These are phyloP conservation scores for Crucibulum parvulum DNA, from an alignment of 1,284 basidiomycete species.

Conservation along the genomic window DNA sequence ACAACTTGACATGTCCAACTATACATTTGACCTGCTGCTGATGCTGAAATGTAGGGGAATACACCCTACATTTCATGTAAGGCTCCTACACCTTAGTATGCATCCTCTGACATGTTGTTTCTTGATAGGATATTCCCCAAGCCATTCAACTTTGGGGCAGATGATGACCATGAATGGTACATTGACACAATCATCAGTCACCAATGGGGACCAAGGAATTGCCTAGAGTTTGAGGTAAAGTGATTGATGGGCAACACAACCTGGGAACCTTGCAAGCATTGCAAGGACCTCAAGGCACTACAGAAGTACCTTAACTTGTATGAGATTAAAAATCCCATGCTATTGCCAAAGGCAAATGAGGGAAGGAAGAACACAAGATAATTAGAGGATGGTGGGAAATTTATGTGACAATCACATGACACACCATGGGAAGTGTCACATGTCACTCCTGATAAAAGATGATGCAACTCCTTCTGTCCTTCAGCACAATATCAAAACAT, in stretches of 20 bases:
- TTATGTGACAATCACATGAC: no score
- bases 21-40: slow-evolving; percentile 31
- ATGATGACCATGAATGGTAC: slow-evolving; percentile 23
- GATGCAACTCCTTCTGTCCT: no score
- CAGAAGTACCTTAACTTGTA: slow-evolving; percentile 21
- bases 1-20: slow-evolving; percentile 22
- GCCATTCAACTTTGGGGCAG: slow-evolving; percentile 25
- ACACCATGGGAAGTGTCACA: no score
- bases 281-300: slow-evolving; percentile 19
- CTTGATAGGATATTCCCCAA: slow-evolving; percentile 13
- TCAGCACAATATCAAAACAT: no score
- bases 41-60: slow-evolving; percentile 21
- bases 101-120: slow-evolving; percentile 19
- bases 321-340: no score
- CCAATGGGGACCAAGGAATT: slow-evolving; percentile 10
- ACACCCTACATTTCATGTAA: slow-evolving; percentile 22
- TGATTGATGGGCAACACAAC: slow-evolving; percentile 30
- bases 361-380: no score
- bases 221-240: slow-evolving; percentile 15
- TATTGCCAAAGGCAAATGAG: no score
- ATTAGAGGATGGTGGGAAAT: no score
- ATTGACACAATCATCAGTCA: slow-evolving; percentile 23
- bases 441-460: no score
- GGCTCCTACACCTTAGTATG: slow-evolving; percentile 13
- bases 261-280: slow-evolving; percentile 27